Evolutionary conservation across 2,329 filamentous ascomycete genomes (phyloP).

Genomic region (Teratosphaeria zuluensis): DNA sequence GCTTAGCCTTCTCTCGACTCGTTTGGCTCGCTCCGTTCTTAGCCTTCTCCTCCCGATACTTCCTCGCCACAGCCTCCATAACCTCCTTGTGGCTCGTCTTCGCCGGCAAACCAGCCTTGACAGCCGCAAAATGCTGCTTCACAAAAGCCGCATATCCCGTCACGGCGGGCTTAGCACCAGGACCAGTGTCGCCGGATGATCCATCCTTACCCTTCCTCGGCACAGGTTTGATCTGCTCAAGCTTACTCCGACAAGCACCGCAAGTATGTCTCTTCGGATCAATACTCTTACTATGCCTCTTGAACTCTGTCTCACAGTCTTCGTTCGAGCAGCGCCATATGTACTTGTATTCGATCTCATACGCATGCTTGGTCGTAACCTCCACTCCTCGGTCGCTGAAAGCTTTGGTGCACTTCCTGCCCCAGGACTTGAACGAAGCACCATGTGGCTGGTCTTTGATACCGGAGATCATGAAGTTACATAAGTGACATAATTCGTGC

Average conservation of each 20-base stretch:
- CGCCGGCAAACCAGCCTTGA: conserved; percentile 48
- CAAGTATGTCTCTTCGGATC: conserved; percentile 63
- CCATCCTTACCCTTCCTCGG: conserved; percentile 40
- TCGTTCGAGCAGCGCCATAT: conserved; percentile 61
- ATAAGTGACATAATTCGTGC: conserved; percentile 91
- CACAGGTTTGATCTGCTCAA: conserved; percentile 71
- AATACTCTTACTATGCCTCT: conserved; percentile 79
- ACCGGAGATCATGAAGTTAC: conserved; percentile 78
- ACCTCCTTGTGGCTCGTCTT: conserved; percentile 54
- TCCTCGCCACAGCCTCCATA: conserved; percentile 56
- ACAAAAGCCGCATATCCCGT: conserved; percentile 49
- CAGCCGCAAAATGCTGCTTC: conserved; percentile 56
- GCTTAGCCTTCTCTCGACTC: neutral
- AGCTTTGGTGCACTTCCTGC: conserved; percentile 44
- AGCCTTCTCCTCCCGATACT: conserved; percentile 47
- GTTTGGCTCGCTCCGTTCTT: neutral
- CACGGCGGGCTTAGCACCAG: conserved; percentile 21
- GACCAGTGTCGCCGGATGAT: neutral
- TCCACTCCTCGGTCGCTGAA: conserved; percentile 56
- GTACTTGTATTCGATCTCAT: conserved; percentile 87
- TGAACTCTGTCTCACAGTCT: conserved; percentile 60
- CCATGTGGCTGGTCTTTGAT: conserved; percentile 72
- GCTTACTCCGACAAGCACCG: conserved; percentile 56
- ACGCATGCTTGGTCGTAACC: conserved; percentile 84
- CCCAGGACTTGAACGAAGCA: conserved; percentile 72